Conservation (phyloP, 495 filamentous ascomycete species). For the Penicillium diatomitis region DNA sequence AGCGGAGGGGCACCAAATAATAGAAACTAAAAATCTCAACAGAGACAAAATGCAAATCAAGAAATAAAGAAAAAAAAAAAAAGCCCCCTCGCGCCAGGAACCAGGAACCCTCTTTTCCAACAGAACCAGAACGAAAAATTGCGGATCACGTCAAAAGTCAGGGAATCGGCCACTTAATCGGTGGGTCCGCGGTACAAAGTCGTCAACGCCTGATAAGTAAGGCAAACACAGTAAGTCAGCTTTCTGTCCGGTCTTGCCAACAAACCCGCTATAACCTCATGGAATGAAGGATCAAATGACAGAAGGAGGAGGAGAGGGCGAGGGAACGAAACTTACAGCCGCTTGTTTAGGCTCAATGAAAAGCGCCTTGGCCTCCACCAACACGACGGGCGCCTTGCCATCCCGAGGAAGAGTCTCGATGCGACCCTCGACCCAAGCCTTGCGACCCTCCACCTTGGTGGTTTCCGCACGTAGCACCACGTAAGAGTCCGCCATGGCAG, state of each 20-base stretch:
- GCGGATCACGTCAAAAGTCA: constrained; percentile 1
- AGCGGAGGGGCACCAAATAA: background rate
- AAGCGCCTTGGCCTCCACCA: constrained; percentile 73
- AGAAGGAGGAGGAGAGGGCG: background rate
- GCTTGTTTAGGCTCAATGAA: constrained; percentile 87
- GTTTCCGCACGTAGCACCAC: constrained; percentile 74
- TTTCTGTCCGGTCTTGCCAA: background rate
- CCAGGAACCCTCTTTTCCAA: constrained; percentile 8
- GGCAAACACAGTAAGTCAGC: constrained; percentile 5
- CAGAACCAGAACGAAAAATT: too few species aligned
- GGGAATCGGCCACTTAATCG: constrained; percentile 9
- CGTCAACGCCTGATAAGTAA: constrained; percentile 17
- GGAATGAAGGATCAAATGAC: background rate
- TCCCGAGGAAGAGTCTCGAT: constrained; percentile 71
- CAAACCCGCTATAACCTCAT: background rate
- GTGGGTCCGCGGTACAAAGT: constrained; percentile 22
- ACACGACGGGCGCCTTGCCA: constrained; percentile 51
- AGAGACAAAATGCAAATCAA: background rate
- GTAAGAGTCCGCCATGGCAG: constrained; percentile 66
- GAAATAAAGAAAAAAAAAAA: background rate
- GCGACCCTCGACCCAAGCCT: constrained; percentile 90
- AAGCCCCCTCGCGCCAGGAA: constrained; percentile 10
- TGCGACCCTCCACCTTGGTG: constrained; percentile 82
- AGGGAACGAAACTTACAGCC: constrained; percentile 40
- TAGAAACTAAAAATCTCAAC: background rate